Percentiles rank a stretch among this genome's conserved stretches.
Conservation (phyloP, 257 asterid genomes). For the Petrea volubilis region DNA sequence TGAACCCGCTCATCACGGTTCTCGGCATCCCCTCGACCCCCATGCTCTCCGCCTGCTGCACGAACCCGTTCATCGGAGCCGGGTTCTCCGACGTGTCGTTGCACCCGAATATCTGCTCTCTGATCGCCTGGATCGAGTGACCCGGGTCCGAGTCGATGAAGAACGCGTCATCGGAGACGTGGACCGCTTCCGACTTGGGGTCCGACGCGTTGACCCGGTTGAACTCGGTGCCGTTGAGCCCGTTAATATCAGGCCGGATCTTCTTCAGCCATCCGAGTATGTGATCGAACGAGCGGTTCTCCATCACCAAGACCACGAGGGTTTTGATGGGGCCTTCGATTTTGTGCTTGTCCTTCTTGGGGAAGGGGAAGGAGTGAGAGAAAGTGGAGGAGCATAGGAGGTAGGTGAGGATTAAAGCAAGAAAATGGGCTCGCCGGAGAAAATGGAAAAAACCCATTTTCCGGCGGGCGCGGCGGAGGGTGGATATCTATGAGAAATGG, state of each 20-base stretch:
- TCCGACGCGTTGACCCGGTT: slow-evolving; percentile 75
- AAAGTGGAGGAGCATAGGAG: slow-evolving; percentile 42
- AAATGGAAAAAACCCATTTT: slow-evolving; percentile 44
- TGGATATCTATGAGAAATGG: neutral
- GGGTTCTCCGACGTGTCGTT: slow-evolving; percentile 55
- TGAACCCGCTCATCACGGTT: slow-evolving; percentile 90
- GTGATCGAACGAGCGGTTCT: slow-evolving; percentile 94
- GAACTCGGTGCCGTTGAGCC: slow-evolving; percentile 74
- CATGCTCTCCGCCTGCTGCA: slow-evolving; percentile 86
- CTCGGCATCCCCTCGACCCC: slow-evolving; percentile 54
- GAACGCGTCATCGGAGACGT: slow-evolving; percentile 64
- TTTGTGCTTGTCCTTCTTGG: slow-evolving; percentile 40
- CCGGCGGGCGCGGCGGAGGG: slow-evolving; percentile 18
- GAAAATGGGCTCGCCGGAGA: slow-evolving; percentile 31
- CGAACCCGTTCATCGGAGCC: slow-evolving; percentile 98
- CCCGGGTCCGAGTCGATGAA: slow-evolving; percentile 91
- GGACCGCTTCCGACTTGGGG: slow-evolving; percentile 47
- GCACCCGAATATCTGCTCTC: slow-evolving; percentile 91
- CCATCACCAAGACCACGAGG: slow-evolving; percentile 85
- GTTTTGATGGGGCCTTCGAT: slow-evolving; percentile 88
- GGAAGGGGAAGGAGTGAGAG: slow-evolving; percentile 55
- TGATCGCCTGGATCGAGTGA: slow-evolving; percentile 91
- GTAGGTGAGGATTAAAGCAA: slow-evolving; percentile 31
- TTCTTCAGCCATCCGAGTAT: slow-evolving; percentile 82
- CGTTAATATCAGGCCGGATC: slow-evolving; percentile 81